These are phyloP conservation scores for Chaetothyriales sp. DNA, from an alignment of 2,329 filamentous ascomycete species.

Conservation along the genomic window DNA sequence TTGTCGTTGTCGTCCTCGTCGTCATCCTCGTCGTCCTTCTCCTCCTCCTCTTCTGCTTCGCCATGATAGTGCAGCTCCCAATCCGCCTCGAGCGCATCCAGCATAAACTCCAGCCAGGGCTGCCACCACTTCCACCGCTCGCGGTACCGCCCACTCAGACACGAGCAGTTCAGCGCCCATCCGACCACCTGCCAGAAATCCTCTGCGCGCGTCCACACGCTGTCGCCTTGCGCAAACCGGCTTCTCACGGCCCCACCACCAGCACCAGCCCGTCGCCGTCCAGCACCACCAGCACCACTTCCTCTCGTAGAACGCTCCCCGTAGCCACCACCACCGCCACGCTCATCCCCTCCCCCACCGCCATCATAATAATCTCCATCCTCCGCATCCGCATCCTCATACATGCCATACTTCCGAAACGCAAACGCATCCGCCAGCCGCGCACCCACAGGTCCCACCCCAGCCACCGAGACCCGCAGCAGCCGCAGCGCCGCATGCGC, in stretches of 20 bases:
- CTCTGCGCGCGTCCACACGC: constrained; percentile 59
- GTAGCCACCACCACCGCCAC: neutral
- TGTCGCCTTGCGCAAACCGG: constrained; percentile 46
- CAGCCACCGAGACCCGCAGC: constrained; percentile 49
- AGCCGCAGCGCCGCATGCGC: constrained; percentile 54
- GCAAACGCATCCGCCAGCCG: constrained; percentile 56
- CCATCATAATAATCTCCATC: constrained; percentile 26
- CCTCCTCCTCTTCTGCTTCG: no score
- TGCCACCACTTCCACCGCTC: constrained; percentile 70
- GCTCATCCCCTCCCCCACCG: no score
- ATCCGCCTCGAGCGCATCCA: constrained; percentile 30
- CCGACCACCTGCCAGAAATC: constrained; percentile 83
- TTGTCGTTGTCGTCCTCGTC: neutral
- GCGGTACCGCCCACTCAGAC: constrained; percentile 31
- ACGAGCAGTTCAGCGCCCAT: constrained; percentile 86
- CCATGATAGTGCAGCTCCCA: constrained; percentile 21
- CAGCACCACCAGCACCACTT: neutral
- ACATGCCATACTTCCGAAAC: constrained; percentile 35
- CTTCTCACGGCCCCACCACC: constrained; percentile 36
- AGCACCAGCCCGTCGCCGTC: no score
- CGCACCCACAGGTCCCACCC: constrained; percentile 56
- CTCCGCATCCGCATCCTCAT: constrained; percentile 4
- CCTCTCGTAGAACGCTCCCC: neutral
- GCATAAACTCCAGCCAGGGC: constrained; percentile 61
- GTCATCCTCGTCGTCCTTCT: no score